These are phyloP conservation scores for Penstemon davidsonii DNA, from an alignment of 257 asterid genomes.

Conservation along the genomic window DNA sequence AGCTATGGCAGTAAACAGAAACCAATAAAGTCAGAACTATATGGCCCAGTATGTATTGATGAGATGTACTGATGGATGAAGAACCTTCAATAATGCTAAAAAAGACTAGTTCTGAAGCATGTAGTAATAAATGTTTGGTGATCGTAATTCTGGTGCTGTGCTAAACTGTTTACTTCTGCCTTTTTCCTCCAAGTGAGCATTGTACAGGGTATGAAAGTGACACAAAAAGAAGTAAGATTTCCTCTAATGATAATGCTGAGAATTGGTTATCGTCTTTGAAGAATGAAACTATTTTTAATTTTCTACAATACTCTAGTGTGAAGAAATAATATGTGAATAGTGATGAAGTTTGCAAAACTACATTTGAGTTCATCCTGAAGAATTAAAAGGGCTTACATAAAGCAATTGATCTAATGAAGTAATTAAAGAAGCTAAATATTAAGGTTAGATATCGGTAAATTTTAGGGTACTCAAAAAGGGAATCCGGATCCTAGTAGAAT, in stretches of 20 bases:
- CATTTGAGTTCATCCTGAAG: constrained; percentile 1
- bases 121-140: background rate
- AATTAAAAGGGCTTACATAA: constrained; percentile 7
- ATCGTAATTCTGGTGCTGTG: background rate
- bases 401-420: constrained; percentile 4
- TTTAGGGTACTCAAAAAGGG: background rate
- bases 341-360: constrained; percentile 8
- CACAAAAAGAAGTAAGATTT: constrained; percentile 5
- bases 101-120: background rate
- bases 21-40: constrained; percentile 4
- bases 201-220: background rate
- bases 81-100: background rate
- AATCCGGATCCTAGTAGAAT: background rate
- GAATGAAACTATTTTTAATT: background rate
- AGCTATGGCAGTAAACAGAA: constrained; percentile 26
- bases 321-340: constrained; percentile 10
- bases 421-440: background rate
- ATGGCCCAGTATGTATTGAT: constrained; percentile 2
- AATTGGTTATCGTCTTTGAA: constrained; percentile 10
- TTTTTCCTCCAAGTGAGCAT: constrained; percentile 12
- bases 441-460: background rate
- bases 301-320: background rate
- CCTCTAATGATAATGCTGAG: constrained; percentile 12
- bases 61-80: background rate
- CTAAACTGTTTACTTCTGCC: background rate